Evolutionary conservation across 106 monocot species (phyloP), one percentile per base, ranked within the genome.

Genomic region (Allium cepa): DNA sequence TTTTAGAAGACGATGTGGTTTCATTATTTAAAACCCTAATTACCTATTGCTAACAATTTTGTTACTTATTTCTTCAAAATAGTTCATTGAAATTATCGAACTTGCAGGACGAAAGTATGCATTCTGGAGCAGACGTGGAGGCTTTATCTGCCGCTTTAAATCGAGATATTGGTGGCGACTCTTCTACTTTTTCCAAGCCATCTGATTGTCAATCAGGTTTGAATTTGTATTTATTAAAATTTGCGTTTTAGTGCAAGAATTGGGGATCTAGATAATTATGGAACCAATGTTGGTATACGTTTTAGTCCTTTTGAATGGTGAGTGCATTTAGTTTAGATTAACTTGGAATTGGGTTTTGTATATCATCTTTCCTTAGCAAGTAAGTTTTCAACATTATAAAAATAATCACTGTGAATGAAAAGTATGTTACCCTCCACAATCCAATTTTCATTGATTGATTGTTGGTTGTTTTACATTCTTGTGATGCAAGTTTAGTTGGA

Each of bases 111-210:
- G 94, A 94, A 71, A 87, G 74, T 53, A 81, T 90, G 87, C 94
- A 94, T 36, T 87, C 90, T 10, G 90, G 94, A 11, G 87, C 87
- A 45, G 90, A 84, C 62, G 90, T 94, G 57, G 94, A 94, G 64
- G 94, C 90, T 10, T 81, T 94, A 68, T 87, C 94, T 15, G 90
- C 85, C 7, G 87, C 87, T 0, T 72, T 94, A 12, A 90, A 90
- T 26, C 76, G 85, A 11, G 94, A 94, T 56, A 82, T 94, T 26
- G 85, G 82, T 13, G 85, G 82, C 17, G 80, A 85, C 45, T 17
- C 76, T 27, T 55, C 63, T 18, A 50, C 77, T 16, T 26, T 68
- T 13, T 45, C 69, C n/a, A 77, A 64, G 62, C 77, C 72, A 3
- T n/a, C 79, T 9, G 78, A 82, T 49, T 13, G 71, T 9, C 67